Evolutionary conservation across 192 early-diverging fungal genomes (phyloP).

Genomic region (Neocallimastix lanati): DNA sequence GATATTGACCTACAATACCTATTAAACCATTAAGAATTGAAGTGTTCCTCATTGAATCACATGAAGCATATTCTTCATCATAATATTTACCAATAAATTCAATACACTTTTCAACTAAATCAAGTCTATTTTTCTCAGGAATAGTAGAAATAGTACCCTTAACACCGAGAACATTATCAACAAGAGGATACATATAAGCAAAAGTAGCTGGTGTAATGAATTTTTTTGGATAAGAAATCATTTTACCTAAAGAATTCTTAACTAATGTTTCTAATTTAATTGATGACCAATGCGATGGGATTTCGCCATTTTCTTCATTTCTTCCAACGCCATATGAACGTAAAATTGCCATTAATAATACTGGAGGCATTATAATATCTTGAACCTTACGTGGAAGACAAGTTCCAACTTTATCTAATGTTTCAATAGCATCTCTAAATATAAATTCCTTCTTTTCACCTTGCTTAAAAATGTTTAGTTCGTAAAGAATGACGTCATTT

Average conservation of each 20-base stretch:
- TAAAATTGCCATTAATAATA: conserved; percentile 37
- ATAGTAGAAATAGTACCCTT: conserved; percentile 19
- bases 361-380: conserved; percentile 35
- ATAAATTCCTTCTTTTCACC: conserved; percentile 11
- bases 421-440: conserved; percentile 40
- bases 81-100: conserved; percentile 12
- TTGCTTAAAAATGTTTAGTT: conserved; percentile 1
- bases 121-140: conserved; percentile 2
- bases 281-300: conserved; percentile 21
- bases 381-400: conserved; percentile 34
- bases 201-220: conserved; percentile 32
- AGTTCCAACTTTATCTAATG: conserved; percentile 10
- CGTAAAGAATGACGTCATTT: conserved; percentile 15
- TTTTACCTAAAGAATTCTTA: background rate
- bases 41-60: conserved; percentile 13
- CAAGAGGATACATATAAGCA: conserved; percentile 39
- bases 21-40: conserved; percentile 9
- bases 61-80: conserved; percentile 7
- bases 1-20: conserved; percentile 14
- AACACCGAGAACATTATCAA: conserved; percentile 31
- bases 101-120: background rate
- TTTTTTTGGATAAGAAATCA: conserved; percentile 45
- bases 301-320: conserved; percentile 8
- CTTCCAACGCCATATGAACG: conserved; percentile 45
- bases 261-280: conserved; percentile 2